Base-by-base conservation (phyloP, 345 rosid species). In the Mangifera indica region DNA sequence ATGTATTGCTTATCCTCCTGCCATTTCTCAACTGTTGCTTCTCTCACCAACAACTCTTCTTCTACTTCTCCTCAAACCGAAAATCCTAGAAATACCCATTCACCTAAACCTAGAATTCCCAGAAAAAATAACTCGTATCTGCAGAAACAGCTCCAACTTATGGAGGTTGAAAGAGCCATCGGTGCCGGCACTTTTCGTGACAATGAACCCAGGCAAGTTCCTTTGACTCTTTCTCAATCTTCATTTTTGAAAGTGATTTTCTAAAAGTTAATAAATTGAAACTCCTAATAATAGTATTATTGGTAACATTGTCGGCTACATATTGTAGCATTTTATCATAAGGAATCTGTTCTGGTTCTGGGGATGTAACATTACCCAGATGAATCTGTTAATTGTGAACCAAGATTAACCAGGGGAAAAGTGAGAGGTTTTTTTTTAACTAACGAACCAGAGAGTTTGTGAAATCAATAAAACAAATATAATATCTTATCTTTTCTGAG, bases 181-280 rank as follows among this genome's bases (percentile, higher is more conserved):
- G 97, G 97, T 32, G 87, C 97, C 14, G 95, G 97, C 69, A 81
- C 86, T 44, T 94, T 83, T 61, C 91, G 97, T 22, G 93, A 94
- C 73, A 34, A 80, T 7, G 95, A 92, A 37, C 68, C 84, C 73
- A 72, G 72, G 96, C 84, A 77, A 24, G 74, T 9, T 40, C 12
- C 66, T 44, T 56, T 54, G 5, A 14, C 24, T n/a, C 26, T 3
- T 6, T 64, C 44, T 42, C 15, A 24, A 1, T 7, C 62, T 10
- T 65, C 7, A 24, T 10, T 21, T 49, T 57, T 48, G 37, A 9
- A n/a, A 3, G 1, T 44, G 1, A 40, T 10, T 22, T 15, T n/a
- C 10, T 65, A 22, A 45, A 56, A 48, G 32, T 56, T 8, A 26
- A 1, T 4, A 52, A 29, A 7, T 3, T 1, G 18, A 34, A 34